Evolutionary conservation across 2,329 filamentous ascomycete species (phyloP), one percentile per base, ranked within the genome.

Genomic region (Fusarium setosum): DNA sequence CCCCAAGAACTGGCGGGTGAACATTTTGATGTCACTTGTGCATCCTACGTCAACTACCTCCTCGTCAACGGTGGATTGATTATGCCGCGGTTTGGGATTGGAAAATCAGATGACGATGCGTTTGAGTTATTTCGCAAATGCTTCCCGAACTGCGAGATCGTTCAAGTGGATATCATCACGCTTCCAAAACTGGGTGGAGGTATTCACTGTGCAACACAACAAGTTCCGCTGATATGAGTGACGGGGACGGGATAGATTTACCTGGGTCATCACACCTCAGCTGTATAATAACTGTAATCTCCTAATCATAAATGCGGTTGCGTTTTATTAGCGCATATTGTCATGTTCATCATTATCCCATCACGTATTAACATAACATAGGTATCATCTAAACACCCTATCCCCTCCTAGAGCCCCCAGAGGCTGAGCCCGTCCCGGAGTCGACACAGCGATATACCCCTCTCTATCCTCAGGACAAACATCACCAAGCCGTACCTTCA

Each of bases 61-160:
- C 21, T 75, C 1, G 72, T 74, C n/a, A 73, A 74, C 18, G 72
- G 64, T 5, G 74, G 71, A 0, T 18, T 76, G 8, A 69, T 76
- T 3, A 55, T 76, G 17, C 72, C 74, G 5, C 65, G 67, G 13
- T 76, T 76, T 51, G 70, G 72, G 7, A 65, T 73, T 18, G 31
- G 24, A 2, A 51, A 65, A 11, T 37, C 62, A 6, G 74, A 76
- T 47, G 57, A 56, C 4, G 58, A 66, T 3, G 74, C 74, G 2
- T 24, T 70, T 23, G 44, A 49, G 12, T 5, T 63, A 0, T 68
- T 72, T 7, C 38, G 31, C 5, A 15, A 20, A 6, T 41, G 42
- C 3, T 72, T 69, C 12, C 24, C 52, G 3, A 58, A 53, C 6
- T 57, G 73, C 11, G 41, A 63, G 13, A 41, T 75, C 38, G 51